A percentile compares a stretch with the other conserved stretches of the same genome.
phyloP scores from a whole-genome alignment of 2,329 filamentous ascomycete genomes.

The Aspergillus sp. region DNA sequence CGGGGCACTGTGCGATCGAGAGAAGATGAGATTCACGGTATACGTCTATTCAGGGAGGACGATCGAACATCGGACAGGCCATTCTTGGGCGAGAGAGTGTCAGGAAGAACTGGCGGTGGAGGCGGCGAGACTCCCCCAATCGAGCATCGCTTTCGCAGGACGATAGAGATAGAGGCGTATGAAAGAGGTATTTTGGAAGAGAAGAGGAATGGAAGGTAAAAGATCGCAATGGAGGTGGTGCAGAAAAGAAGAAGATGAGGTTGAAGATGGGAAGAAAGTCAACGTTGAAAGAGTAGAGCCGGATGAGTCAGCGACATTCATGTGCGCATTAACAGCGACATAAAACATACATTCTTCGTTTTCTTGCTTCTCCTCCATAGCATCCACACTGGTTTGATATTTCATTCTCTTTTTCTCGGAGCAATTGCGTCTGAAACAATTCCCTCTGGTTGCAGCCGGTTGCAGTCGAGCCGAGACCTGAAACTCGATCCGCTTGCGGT shows the following conservation, averaged over 20 bases:
- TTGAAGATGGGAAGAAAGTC: background rate
- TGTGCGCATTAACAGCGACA: background rate
- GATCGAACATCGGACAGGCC: constrained; percentile 18
- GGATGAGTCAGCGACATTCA: background rate
- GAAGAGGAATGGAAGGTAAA: background rate
- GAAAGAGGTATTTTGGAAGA: background rate
- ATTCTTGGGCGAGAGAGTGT: constrained; percentile 10
- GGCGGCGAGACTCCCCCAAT: background rate
- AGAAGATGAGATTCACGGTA: too few relatives aligned
- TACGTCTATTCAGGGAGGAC: constrained; percentile 9
- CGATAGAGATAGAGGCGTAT: background rate
- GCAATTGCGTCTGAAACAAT: background rate
- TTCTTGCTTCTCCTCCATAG: background rate
- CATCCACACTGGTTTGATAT: background rate
- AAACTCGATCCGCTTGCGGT: background rate
- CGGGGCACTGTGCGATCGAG: background rate
- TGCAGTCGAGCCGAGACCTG: background rate
- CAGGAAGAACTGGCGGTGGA: constrained; percentile 1
- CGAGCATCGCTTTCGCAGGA: background rate
- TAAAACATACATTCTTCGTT: background rate
- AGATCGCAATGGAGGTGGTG: background rate
- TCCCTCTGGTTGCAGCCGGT: background rate
- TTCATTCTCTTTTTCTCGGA: background rate
- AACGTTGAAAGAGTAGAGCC: too few relatives aligned
- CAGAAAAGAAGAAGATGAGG: background rate